Conservation (phyloP, 2,329 filamentous ascomycete species). For the Aspergillus pseudotamarii region DNA sequence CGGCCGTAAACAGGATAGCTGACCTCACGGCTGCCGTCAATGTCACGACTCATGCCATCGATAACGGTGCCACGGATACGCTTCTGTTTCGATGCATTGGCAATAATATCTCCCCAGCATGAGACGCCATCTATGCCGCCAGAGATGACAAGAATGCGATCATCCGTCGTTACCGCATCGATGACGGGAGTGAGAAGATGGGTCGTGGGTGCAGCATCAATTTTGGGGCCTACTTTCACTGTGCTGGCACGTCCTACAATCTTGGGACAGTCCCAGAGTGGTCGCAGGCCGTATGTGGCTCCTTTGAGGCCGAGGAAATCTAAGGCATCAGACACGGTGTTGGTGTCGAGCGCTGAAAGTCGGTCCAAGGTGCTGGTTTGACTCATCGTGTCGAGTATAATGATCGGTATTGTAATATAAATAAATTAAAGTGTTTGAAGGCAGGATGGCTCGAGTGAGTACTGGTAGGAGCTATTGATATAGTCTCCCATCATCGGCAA, state of each 20-base stretch:
- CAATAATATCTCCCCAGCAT: constrained; percentile 29
- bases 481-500: not conserved
- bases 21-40: constrained; percentile 36
- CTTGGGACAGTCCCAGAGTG: constrained; percentile 28
- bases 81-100: constrained; percentile 26
- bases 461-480: not conserved
- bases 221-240: constrained; percentile 21
- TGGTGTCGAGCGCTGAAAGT: constrained; percentile 25
- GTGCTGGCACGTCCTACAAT: constrained; percentile 28
- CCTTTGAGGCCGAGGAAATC: constrained; percentile 27
- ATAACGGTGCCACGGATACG: constrained; percentile 34
- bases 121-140: constrained; percentile 24
- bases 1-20: constrained; percentile 39
- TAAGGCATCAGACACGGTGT: constrained; percentile 27
- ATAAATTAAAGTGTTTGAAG: not conserved
- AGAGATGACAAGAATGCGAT: constrained; percentile 26
- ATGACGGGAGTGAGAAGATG: constrained; percentile 24
- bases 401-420: not conserved
- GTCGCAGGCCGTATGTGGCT: constrained; percentile 23
- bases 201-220: constrained; percentile 9
- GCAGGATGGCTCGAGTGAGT: not conserved
- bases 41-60: constrained; percentile 37
- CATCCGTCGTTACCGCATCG: constrained; percentile 19
- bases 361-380: constrained; percentile 14
- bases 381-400: constrained; percentile 7